Conservation (phyloP, 495 filamentous ascomycete genomes). For the Xylaria venustula region DNA sequence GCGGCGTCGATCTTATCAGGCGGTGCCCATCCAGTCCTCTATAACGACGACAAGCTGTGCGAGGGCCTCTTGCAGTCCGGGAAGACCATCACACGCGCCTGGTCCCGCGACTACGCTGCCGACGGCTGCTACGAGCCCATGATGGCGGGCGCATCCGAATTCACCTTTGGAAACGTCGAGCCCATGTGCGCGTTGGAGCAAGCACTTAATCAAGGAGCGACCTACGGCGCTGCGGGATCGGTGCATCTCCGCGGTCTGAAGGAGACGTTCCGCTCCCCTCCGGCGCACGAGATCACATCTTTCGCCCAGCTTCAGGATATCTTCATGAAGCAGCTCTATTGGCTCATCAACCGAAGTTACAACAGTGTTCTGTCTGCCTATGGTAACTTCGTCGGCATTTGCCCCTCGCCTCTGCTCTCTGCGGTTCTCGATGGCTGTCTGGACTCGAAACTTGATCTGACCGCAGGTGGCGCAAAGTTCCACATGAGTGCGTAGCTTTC, state of each 20-base stretch:
- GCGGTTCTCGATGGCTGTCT: constrained; percentile 7
- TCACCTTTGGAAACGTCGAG: constrained; percentile 4
- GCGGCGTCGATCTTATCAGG: constrained; percentile 5
- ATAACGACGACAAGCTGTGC: constrained; percentile 13
- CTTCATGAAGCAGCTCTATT: constrained; percentile 10
- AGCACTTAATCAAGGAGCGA: constrained; percentile 11
- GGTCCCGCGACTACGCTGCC: constrained; percentile 12
- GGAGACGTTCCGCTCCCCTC: constrained; percentile 9
- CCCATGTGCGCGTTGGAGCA: constrained; percentile 13
- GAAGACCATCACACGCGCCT: not conserved
- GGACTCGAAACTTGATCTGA: constrained; percentile 7
- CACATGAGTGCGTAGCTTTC: not conserved
- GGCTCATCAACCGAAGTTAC: not conserved
- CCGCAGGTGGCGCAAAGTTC: constrained; percentile 11
- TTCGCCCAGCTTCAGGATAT: constrained; percentile 3
- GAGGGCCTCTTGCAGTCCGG: constrained; percentile 6
- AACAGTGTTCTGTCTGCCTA: not conserved
- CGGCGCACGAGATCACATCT: not conserved
- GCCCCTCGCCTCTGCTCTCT: constrained; percentile 13
- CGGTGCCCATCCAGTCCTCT: constrained; percentile 7
- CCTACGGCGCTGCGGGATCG: constrained; percentile 10
- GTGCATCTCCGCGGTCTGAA: constrained; percentile 15
- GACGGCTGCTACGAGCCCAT: constrained; percentile 16
- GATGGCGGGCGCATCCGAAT: constrained; percentile 10
- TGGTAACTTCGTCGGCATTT: constrained; percentile 9